Evolutionary conservation across 2,329 filamentous ascomycete species (phyloP).

Genomic region (Stemphylium beticola): DNA sequence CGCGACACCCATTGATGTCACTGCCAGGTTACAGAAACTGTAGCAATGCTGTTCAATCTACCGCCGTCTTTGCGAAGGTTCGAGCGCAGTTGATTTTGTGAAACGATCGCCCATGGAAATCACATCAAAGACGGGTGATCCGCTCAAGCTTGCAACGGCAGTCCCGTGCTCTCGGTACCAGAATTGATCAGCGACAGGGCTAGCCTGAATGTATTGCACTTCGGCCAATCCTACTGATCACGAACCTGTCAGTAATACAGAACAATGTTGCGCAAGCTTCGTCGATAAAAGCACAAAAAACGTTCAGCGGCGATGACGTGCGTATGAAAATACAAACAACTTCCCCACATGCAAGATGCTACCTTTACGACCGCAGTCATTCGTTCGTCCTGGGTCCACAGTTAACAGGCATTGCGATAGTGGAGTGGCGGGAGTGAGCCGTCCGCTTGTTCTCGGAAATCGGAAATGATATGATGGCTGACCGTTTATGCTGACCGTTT

Average conservation of each 20-base stretch:
- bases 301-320: neutral
- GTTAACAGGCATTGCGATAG: conserved; percentile 1
- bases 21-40: neutral
- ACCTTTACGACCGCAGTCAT: neutral
- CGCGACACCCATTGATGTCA: too few species aligned
- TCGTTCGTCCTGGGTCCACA: neutral
- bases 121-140: neutral
- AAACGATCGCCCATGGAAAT: neutral
- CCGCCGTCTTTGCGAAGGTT: neutral
- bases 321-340: neutral
- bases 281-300: neutral
- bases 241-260: neutral
- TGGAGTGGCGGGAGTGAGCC: neutral
- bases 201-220: conserved; percentile 1
- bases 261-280: neutral
- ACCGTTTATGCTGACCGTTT: neutral
- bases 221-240: neutral
- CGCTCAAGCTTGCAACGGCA: neutral
- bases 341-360: neutral
- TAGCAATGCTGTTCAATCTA: neutral
- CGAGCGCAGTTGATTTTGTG: neutral
- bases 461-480: neutral
- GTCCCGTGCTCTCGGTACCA: neutral
- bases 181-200: neutral
- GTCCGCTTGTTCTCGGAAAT: neutral